These are phyloP conservation scores for Alternaria conjuncta DNA, from an alignment of 2,329 filamentous ascomycete species.

Conservation along the genomic window DNA sequence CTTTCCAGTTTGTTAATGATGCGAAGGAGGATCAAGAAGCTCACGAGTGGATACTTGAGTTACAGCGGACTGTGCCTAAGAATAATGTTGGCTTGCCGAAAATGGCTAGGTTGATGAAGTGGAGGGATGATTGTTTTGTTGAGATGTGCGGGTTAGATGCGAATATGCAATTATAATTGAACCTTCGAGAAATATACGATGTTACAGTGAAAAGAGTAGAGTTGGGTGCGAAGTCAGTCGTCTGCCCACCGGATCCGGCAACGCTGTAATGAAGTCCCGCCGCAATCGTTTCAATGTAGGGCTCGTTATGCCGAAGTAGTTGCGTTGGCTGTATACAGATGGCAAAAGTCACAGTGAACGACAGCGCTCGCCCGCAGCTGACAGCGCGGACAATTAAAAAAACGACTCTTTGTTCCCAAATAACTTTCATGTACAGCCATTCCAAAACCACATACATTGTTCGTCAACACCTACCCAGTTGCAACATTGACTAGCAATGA, in stretches of 20 bases:
- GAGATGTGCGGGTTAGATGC: neutral
- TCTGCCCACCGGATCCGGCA: neutral
- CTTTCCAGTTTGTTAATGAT: neutral
- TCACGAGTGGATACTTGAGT: neutral
- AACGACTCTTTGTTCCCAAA: neutral
- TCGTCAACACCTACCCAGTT: neutral
- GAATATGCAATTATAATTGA: accelerated
- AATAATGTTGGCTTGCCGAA: neutral
- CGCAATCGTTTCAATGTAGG: neutral
- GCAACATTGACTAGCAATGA: neutral
- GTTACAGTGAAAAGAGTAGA: neutral
- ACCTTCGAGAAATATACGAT: accelerated
- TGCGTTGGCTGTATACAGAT: neutral
- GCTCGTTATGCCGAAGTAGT: neutral
- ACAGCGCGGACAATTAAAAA: neutral
- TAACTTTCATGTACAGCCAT: neutral
- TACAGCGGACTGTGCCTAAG: neutral
- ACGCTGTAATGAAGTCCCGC: neutral
- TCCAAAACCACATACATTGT: neutral
- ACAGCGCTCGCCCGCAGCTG: neutral
- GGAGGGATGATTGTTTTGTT: neutral
- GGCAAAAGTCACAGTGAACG: neutral
- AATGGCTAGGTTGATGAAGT: neutral
- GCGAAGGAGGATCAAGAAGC: neutral
- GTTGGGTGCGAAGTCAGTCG: neutral